Base-by-base conservation (phyloP, 176 grass and related monocot genomes). In the Paspalum vaginatum region DNA sequence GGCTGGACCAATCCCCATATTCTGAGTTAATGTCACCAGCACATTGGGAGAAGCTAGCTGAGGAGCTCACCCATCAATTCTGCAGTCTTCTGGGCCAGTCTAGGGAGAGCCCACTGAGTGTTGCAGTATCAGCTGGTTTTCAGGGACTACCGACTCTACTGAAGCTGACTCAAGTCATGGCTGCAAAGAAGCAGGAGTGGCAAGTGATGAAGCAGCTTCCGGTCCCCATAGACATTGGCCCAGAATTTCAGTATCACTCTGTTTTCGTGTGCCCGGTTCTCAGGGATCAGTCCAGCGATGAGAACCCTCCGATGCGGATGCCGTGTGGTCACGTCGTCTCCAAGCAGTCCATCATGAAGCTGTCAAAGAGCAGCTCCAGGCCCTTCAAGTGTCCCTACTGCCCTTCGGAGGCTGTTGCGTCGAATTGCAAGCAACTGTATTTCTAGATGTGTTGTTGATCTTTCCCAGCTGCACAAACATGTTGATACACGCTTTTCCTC, bases 221-320 rank as follows among this genome's bases (percentile, higher is more conserved):
- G 0, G 88, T 99, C 5, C 88, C 96, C 0, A 69, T 99, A 25
- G 96, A 99, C 62, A 81, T 95, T 0, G 88, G 86, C 25, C 89
- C 83, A 20, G 92, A 99, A 60, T 93, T 93, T 32, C 92, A 93
- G 70, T 95, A 90, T 47, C 96, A 95, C 56, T 95, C 96, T 0
- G 89, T 99, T 11, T 95, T 99, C 54, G 90, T 99, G 41, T 99
- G 96, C 58, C 96, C 96, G 0, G 96, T 95, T 65, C 86, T 95
- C 9, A 84, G 88, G 18, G 96, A 99, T 63, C 92, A 95, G 78
- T 86, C 78, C 10, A 91, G 83, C 0, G 92, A 99, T 2, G 96
- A 99, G 62, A 99, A 99, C 75, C 96, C 96, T 8, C 92, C 96
- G 0, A 95, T 99, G 92, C 72, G 94, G 79, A 95, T 99, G 92